Percentiles rank a stretch among this genome's conserved stretches.
These are phyloP conservation scores for Saraca asoca DNA, from an alignment of 331 rosid genomes.

Conservation along the genomic window DNA sequence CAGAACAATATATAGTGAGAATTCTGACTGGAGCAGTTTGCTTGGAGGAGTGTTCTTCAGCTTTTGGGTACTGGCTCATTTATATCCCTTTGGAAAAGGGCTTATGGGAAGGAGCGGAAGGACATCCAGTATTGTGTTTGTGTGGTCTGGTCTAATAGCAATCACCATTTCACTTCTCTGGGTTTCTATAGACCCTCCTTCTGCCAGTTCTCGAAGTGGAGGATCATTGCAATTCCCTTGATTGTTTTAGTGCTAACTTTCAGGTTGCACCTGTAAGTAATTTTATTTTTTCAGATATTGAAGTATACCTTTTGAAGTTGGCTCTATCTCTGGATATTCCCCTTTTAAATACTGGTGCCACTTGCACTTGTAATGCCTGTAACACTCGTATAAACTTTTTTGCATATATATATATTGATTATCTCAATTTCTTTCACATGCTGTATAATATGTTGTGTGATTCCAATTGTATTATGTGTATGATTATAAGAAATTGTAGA, in stretches of 20 bases:
- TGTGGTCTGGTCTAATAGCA: constrained; percentile 51
- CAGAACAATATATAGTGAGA: constrained; percentile 37
- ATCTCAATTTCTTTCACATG: too few relatives aligned
- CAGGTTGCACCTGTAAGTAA: neutral
- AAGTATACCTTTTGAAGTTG: too few relatives aligned
- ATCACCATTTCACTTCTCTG: constrained; percentile 53
- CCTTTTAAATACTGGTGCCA: too few relatives aligned
- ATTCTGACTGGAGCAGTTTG: constrained; percentile 40
- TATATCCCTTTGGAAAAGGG: constrained; percentile 51
- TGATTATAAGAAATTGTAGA: too few relatives aligned
- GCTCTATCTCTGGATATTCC: too few relatives aligned
- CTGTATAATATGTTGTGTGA: too few relatives aligned
- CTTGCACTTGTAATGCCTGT: too few relatives aligned
- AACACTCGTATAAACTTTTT: too few relatives aligned
- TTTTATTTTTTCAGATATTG: too few relatives aligned
- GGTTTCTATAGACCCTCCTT: constrained; percentile 48
- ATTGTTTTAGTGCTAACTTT: neutral
- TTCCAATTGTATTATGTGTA: too few relatives aligned
- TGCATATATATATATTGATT: too few relatives aligned
- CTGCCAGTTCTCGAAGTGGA: constrained; percentile 33
- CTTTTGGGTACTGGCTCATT: constrained; percentile 48
- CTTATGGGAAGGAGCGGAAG: constrained; percentile 47
- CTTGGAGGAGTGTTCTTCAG: constrained; percentile 49
- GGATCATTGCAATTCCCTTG: constrained; percentile 50
- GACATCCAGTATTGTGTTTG: constrained; percentile 43